Conservation (phyloP, 2,329 filamentous ascomycete species). For the Blastomyces percursus region DNA sequence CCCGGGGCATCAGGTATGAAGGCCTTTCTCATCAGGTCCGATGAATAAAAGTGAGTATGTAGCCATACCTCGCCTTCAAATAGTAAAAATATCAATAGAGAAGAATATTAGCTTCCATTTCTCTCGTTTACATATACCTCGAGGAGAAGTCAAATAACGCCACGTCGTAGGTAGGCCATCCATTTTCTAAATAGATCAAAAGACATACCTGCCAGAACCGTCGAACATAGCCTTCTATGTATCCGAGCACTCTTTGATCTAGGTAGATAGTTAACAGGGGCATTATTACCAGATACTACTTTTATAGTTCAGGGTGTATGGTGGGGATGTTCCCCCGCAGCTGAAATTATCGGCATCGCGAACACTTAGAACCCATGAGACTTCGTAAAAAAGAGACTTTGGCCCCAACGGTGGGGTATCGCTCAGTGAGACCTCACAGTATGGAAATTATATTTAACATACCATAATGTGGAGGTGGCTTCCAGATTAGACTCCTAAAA, state of each 20-base stretch:
- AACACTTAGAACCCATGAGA: background rate
- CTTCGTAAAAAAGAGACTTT: background rate
- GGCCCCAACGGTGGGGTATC: too few relatives aligned
- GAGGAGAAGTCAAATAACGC: background rate
- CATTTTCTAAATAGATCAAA: conserved; percentile 3
- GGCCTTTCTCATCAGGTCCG: background rate
- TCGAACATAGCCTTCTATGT: conserved; percentile 85
- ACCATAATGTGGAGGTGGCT: conserved; percentile 94
- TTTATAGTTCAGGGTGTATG: background rate
- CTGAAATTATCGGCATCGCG: background rate
- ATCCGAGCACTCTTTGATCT: conserved; percentile 81
- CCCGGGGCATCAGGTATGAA: background rate
- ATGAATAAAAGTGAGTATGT: background rate
- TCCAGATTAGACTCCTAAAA: conserved; percentile 86
- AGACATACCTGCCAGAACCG: conserved; percentile 89
- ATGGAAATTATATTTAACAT: conserved; percentile 22
- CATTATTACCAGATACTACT: background rate
- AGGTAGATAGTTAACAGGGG: background rate
- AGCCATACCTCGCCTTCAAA: conserved; percentile 8
- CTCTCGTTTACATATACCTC: background rate
- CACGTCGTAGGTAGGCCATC: background rate
- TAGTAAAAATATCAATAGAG: background rate
- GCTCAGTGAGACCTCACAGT: background rate
- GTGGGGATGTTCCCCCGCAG: background rate
- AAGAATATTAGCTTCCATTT: background rate